Evolutionary conservation across 1,284 basidiomycete genomes (phyloP), one percentile per base, ranked within the genome.

Genomic region (Austroboletus rostrupii): DNA sequence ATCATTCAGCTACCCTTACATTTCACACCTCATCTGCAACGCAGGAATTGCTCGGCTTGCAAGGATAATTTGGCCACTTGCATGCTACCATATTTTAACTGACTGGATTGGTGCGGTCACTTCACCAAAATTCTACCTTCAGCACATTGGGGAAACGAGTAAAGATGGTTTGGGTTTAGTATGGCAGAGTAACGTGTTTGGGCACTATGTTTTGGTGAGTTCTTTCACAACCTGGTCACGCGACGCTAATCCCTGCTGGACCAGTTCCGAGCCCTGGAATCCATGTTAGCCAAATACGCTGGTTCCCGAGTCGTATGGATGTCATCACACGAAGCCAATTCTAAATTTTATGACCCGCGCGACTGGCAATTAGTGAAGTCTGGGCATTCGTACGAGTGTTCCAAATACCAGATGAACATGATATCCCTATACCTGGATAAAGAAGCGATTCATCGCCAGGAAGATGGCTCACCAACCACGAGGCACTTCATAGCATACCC

Each of bases 131-230:
- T 92, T 70, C 67, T 81, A 87, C 57, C 58, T 75, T 1, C 89
- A 94, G 63, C 65, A 72, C 16, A 65, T 62, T 9, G 90, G 89
- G 1, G 77, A 82, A 47, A 60, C 77, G 50, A 90, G 80, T 53
- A 68, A 72, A 17, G 90, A 94, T 50, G 81, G 86, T 19, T 68
- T 92, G 0, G 92, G 92, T 0, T 83, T 77, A 73, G 79, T 87
- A 9, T 96, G 90, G 89, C 88, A 93, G 60, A 85, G 83, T 49
- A 95, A 95, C 59, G 75, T 92, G 20, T 89, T 95, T 49, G 84
- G 87, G 0, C 89, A 92, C 61, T 95, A 89, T 62, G 74, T 80
- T 35, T 69, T 96, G 59, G 92, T 93, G 58, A 54, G 88, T 76
- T 19, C 52, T 40, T 26, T 21, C 43, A 19, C 19, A 8, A 35